Conservation (phyloP, 2,329 filamentous ascomycete species). For the Incumbomyces lentus region DNA sequence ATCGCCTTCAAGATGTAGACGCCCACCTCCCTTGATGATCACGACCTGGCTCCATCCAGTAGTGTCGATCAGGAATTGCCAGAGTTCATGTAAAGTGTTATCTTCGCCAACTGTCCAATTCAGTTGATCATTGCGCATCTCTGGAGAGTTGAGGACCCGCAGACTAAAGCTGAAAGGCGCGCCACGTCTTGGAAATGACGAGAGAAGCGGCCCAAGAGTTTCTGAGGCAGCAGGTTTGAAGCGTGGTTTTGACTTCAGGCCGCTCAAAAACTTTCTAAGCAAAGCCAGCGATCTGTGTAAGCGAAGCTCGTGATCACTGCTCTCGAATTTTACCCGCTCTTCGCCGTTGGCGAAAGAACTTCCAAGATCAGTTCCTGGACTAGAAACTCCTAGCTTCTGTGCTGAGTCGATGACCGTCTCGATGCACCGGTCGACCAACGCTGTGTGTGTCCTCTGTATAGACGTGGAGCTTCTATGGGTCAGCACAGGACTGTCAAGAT, state of each 20-base stretch:
- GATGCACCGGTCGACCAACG: conserved; percentile 64
- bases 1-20: conserved; percentile 12
- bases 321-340: not conserved
- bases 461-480: conserved; percentile 15
- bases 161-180: conserved; percentile 32
- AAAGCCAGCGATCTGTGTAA: conserved; percentile 62
- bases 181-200: conserved; percentile 29
- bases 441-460: conserved; percentile 52
- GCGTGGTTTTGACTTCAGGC: conserved; percentile 41
- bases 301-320: conserved; percentile 37
- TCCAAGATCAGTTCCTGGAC: not conserved
- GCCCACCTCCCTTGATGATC: conserved; percentile 43
- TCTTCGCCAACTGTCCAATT: conserved; percentile 55
- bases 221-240: conserved; percentile 42
- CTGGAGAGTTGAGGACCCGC: conserved; percentile 8
- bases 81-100: conserved; percentile 61
- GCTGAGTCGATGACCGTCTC: conserved; percentile 58
- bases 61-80: conserved; percentile 54
- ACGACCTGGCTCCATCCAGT: conserved; percentile 70
- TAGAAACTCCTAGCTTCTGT: conserved; percentile 39
- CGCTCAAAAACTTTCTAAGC: conserved; percentile 55
- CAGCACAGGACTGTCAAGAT: conserved; percentile 44
- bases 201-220: conserved; percentile 46
- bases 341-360: not conserved
- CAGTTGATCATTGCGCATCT: not conserved